Conservation (phyloP, 352 stramenopile genomes). For the Thalassiosira livingstoniorum region DNA sequence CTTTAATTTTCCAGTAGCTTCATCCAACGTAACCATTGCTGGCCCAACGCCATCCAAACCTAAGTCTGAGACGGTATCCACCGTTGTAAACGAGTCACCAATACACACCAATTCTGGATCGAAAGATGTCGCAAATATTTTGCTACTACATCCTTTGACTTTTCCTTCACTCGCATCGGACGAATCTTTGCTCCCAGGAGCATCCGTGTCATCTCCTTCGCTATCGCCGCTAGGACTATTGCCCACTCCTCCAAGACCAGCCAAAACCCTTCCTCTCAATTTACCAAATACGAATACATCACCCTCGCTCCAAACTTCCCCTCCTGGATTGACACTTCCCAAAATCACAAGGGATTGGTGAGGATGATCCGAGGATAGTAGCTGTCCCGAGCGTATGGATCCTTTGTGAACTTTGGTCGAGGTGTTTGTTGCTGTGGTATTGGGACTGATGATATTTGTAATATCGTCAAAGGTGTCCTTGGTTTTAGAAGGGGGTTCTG, state of each 20-base stretch:
- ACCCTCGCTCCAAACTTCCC: slow-evolving; percentile 56
- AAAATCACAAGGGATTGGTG: slow-evolving; percentile 58
- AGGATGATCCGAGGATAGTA: slow-evolving; percentile 37
- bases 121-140: slow-evolving; percentile 52
- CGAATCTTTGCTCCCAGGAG: not conserved
- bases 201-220: not conserved
- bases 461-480: not conserved
- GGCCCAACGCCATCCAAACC: slow-evolving; percentile 38
- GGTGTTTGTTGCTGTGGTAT: not conserved
- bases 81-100: slow-evolving; percentile 34
- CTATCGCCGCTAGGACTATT: not conserved
- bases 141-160: too few species aligned
- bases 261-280: slow-evolving; percentile 47
- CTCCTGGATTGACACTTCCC: slow-evolving; percentile 53
- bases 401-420: slow-evolving; percentile 53
- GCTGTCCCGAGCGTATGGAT: slow-evolving; percentile 55
- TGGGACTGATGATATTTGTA: slow-evolving; percentile 16
- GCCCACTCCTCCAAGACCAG: slow-evolving; percentile 30
- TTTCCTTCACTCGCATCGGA: not conserved
- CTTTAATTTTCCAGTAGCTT: slow-evolving; percentile 36
- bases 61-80: slow-evolving; percentile 38
- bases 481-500: not conserved
- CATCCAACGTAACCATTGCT: slow-evolving; percentile 46
- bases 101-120: slow-evolving; percentile 60
- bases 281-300: slow-evolving; percentile 64